Conservation (phyloP, 2,329 filamentous ascomycete species). For the Zymoseptoria ardabiliae region DNA sequence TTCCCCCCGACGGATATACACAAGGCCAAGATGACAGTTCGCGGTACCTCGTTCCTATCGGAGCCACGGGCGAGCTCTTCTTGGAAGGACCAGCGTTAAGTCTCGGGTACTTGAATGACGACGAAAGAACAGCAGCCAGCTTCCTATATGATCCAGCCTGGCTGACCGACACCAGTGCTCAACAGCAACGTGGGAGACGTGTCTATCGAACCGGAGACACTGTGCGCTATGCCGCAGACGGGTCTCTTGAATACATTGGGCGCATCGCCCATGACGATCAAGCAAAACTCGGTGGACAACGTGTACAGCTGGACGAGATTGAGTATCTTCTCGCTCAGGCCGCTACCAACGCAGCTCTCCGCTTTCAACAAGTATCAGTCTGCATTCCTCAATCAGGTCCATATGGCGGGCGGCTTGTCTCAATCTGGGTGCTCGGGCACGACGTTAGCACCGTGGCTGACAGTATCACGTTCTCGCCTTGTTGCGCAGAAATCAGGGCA, state of each 20-base stretch:
- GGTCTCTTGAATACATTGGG: background rate
- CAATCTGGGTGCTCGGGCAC: too few species aligned
- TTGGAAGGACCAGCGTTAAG: conserved; percentile 39
- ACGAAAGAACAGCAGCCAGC: conserved; percentile 19
- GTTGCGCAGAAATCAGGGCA: too few species aligned
- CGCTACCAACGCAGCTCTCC: too few species aligned
- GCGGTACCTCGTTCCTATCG: conserved; percentile 31
- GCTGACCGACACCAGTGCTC: background rate
- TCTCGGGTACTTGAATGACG: conserved; percentile 34
- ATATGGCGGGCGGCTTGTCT: too few species aligned
- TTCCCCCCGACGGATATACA: conserved; percentile 21
- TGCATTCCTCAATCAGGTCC: too few species aligned
- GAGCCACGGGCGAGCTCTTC: conserved; percentile 37
- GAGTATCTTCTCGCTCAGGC: background rate
- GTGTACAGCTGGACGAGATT: background rate
- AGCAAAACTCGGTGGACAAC: background rate
- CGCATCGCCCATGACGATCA: background rate
- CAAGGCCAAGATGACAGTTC: background rate
- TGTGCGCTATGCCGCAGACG: background rate
- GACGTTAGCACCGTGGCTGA: too few species aligned
- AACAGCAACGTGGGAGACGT: background rate
- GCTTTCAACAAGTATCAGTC: too few species aligned
- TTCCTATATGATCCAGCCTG: conserved; percentile 20
- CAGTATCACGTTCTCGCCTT: too few species aligned
- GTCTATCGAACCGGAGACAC: background rate